Evolutionary conservation across 139 green algal species (phyloP), one percentile per base, ranked within the genome.

Genomic region (Haematococcus sp.): DNA sequence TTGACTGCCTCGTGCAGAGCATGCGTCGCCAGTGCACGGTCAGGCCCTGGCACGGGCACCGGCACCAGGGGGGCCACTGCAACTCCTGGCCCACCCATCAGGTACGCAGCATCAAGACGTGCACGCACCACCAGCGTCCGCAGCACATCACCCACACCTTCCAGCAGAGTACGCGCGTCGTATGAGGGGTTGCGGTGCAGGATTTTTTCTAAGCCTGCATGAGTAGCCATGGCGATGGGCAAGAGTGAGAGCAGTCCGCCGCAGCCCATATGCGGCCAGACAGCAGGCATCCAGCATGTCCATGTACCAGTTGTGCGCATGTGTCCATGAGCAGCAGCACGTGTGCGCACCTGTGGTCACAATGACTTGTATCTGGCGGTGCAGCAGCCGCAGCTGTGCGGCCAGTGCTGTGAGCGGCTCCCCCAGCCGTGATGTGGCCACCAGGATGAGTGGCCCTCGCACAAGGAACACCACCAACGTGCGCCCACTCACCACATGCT

Each of bases 401-500:
- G 65, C 55, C 33, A 95, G 83, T 59, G 73, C 84, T 3, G 54
- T 22, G 27, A 68, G 73, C 0, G 85, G 80, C 78, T 94, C 90
- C 0, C 78, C 86, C 17, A 77, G 64, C n/a, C 63, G 60, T 5
- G 78, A 86, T 3, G 87, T 83, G 0, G 83, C 85, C 23, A 94
- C 90, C 13, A 94, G 70, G 32, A 86, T 82, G 27, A 97, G 78
- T 20, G 89, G 84, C 0, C 88, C 90, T 5, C 64, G 71, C 55
- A 82, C 55, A 35, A 91, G 61, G 52, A 95, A 92, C 17, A 92
- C 84, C 4, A 94, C 76, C 7, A 87, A 63, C 30, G 83, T 83
- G 65, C 40, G n/a, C n/a, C 91, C 90, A 0, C 81, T 80, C 54
- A 67, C 20, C 2, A 91, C 75, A 54, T 84, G 66, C 49, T 82